Conservation (phyloP, 192 early-diverging fungal genomes). For the Linnemannia schmuckeri region DNA sequence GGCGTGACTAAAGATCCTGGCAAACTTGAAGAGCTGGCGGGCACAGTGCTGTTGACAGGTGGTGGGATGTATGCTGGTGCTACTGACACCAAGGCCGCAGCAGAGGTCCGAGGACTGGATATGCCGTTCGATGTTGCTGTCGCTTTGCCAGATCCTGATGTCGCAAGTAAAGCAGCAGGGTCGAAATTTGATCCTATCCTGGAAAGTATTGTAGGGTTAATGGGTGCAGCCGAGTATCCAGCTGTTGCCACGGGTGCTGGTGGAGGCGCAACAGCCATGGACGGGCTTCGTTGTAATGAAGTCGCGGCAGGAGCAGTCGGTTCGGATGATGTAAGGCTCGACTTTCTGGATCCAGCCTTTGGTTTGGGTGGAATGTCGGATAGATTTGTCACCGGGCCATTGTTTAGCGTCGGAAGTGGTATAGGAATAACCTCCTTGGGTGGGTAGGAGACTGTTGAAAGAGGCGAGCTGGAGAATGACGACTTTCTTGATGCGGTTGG, state of each 20-base stretch:
- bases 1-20: background rate
- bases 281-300: background rate
- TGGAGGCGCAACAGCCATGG: background rate
- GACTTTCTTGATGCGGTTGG: slow-evolving; percentile 35
- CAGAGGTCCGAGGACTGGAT: background rate
- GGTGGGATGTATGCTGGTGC: slow-evolving; percentile 7
- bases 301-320: background rate
- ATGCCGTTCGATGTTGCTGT: background rate
- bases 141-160: background rate
- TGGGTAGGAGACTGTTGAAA: slow-evolving; percentile 41
- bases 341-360: slow-evolving; percentile 30
- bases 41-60: background rate
- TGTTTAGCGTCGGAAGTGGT: background rate
- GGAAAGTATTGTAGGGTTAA: slow-evolving; percentile 43
- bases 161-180: slow-evolving; percentile 36
- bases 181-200: slow-evolving; percentile 57
- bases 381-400: background rate
- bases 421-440: slow-evolving; percentile 10
- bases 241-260: slow-evolving; percentile 3
- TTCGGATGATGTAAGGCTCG: slow-evolving; percentile 12
- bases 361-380: background rate
- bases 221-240: background rate
- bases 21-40: background rate
- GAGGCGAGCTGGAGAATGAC: slow-evolving; percentile 45
- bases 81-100: background rate